These are phyloP conservation scores for Chlorella variabilis DNA, from an alignment of 163 green algal species.

Conservation along the genomic window DNA sequence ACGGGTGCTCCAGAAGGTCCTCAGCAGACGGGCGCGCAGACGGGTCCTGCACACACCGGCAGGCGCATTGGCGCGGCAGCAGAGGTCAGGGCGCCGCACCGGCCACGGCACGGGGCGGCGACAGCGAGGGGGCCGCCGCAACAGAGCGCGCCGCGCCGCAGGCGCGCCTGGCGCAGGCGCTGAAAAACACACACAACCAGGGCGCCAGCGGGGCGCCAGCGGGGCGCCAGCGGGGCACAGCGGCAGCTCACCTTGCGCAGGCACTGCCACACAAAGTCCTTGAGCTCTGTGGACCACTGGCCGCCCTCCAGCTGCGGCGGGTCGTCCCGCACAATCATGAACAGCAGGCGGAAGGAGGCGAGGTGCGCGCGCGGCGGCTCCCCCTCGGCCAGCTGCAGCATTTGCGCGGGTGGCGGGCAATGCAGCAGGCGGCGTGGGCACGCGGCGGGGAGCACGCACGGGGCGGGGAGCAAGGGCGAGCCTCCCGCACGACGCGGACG, in stretches of 20 bases:
- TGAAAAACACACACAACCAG: too few species aligned
- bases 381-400: slow-evolving; percentile 89
- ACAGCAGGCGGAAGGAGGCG: slow-evolving; percentile 93
- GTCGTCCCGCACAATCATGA: slow-evolving; percentile 91
- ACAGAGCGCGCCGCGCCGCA: too few species aligned
- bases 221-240: not conserved
- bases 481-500: too few species aligned
- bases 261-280: slow-evolving; percentile 88
- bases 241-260: slow-evolving; percentile 62
- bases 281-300: slow-evolving; percentile 82
- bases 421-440: not conserved
- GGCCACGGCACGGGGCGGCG: too few species aligned
- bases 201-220: too few species aligned
- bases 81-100: too few species aligned
- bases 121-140: too few species aligned
- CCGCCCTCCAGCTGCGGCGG: slow-evolving; percentile 74
- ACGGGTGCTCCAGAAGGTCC: slow-evolving; percentile 71
- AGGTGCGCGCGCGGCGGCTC: slow-evolving; percentile 84
- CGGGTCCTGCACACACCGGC: slow-evolving; percentile 64
- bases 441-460: too few species aligned
- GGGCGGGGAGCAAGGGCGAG: too few species aligned
- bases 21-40: slow-evolving; percentile 53
- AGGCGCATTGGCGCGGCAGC: too few species aligned
- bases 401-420: not conserved
- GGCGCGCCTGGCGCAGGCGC: too few species aligned